These are phyloP conservation scores for Carallia brachiata DNA, from an alignment of 345 rosid species.

Conservation along the genomic window DNA sequence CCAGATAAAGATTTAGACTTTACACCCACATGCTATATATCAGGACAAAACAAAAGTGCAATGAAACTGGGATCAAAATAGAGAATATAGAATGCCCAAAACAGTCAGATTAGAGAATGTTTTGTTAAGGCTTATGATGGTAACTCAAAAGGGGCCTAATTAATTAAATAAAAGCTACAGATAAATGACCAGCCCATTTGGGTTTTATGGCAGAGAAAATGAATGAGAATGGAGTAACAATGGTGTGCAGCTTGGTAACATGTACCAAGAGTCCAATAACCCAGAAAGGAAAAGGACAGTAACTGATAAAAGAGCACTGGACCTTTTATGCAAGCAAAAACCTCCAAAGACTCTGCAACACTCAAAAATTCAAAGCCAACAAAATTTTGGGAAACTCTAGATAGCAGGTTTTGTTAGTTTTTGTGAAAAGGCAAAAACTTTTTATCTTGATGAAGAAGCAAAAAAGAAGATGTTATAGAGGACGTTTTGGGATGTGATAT, in stretches of 20 bases:
- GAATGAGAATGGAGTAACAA: slow-evolving; percentile 17
- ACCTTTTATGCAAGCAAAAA: slow-evolving; percentile 12
- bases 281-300: slow-evolving; percentile 23
- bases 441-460: slow-evolving; percentile 14
- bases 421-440: slow-evolving; percentile 12
- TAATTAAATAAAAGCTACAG: slow-evolving; percentile 14
- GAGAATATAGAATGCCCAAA: slow-evolving; percentile 5
- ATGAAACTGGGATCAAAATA: background rate
- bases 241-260: slow-evolving; percentile 17
- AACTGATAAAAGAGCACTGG: slow-evolving; percentile 10
- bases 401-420: background rate
- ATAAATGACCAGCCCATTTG: slow-evolving; percentile 19
- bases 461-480: background rate
- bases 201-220: slow-evolving; percentile 4
- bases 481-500: background rate
- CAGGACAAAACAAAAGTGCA: slow-evolving; percentile 6
- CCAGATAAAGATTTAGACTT: slow-evolving; percentile 13
- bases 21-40: slow-evolving; percentile 7
- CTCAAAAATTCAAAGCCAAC: slow-evolving; percentile 13
- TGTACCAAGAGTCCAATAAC: slow-evolving; percentile 19
- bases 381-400: slow-evolving; percentile 10
- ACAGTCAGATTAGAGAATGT: slow-evolving; percentile 14
- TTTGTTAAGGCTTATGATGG: slow-evolving; percentile 10
- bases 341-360: slow-evolving; percentile 2
- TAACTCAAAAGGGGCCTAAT: slow-evolving; percentile 11